These are phyloP conservation scores for Clavispora vitiphila DNA, from an alignment of 805 yeast genomes.

Conservation along the genomic window DNA sequence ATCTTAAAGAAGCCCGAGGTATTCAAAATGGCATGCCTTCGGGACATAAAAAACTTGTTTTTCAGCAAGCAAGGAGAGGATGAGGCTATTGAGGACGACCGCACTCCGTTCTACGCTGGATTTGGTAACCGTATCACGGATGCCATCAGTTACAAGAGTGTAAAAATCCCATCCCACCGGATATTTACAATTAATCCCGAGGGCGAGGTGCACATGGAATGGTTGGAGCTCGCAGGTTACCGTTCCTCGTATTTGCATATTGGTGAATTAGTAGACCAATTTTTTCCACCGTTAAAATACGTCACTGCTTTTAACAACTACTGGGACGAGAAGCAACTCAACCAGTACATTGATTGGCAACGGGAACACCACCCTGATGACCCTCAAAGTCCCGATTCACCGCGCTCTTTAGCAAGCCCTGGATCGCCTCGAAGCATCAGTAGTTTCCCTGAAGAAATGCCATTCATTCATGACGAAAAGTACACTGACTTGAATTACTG, in stretches of 20 bases:
- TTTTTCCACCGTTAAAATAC: conserved; percentile 73
- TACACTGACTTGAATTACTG: conserved; percentile 88
- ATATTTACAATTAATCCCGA: conserved; percentile 94
- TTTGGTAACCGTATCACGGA: conserved; percentile 96
- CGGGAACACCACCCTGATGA: conserved; percentile 5
- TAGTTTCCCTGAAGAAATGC: conserved; percentile 18
- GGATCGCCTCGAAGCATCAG: conserved; percentile 19
- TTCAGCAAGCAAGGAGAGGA: conserved; percentile 18
- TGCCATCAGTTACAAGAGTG: conserved; percentile 89
- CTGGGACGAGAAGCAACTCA: conserved; percentile 34
- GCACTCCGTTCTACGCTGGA: conserved; percentile 93
- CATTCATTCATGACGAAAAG: conserved; percentile 46
- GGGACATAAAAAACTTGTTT: conserved; percentile 76
- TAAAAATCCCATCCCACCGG: conserved; percentile 88
- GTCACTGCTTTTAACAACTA: conserved; percentile 26
- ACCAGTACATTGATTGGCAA: conserved; percentile 26
- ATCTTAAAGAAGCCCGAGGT: conserved; percentile 94
- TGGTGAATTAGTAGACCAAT: conserved; percentile 93
- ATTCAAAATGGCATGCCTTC: conserved; percentile 95
- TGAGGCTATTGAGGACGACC: conserved; percentile 33
- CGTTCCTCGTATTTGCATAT: conserved; percentile 82
- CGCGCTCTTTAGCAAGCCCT: conserved; percentile 18
- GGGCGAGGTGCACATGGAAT: conserved; percentile 96
- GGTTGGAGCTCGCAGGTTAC: conserved; percentile 89
- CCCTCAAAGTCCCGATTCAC: conserved; percentile 8